A percentile compares a stretch with the other conserved stretches of the same genome.
These are phyloP conservation scores for Rhodofomes roseus DNA, from an alignment of 1,284 basidiomycete genomes.

Conservation along the genomic window DNA sequence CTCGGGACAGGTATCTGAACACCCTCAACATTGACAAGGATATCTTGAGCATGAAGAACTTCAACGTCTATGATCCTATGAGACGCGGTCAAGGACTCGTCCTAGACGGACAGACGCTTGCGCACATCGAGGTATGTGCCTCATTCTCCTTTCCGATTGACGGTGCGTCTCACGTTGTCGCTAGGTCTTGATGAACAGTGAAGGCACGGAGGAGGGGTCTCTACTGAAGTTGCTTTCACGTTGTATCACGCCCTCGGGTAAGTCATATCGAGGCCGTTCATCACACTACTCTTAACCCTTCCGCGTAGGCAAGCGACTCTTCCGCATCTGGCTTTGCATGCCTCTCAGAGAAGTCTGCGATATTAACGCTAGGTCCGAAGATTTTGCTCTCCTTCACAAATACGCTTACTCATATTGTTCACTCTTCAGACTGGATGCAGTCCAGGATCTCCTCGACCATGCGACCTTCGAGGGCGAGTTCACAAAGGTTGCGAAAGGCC, in stretches of 20 bases:
- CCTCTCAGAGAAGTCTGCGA: conserved; percentile 77
- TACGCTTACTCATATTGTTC: neutral
- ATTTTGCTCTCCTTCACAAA: neutral
- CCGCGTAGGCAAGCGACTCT: conserved; percentile 77
- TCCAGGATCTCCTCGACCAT: conserved; percentile 82
- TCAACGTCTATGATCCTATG: conserved; percentile 96
- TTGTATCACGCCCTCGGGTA: conserved; percentile 88
- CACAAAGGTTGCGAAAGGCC: conserved; percentile 66
- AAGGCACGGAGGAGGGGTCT: conserved; percentile 88
- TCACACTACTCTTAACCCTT: neutral
- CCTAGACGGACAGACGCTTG: conserved; percentile 90
- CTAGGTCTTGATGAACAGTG: conserved; percentile 82
- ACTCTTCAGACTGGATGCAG: conserved; percentile 77
- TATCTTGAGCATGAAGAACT: conserved; percentile 89
- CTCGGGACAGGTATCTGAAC: conserved; percentile 65
- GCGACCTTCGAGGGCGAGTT: conserved; percentile 77
- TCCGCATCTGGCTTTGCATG: conserved; percentile 92
- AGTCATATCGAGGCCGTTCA: conserved; percentile 18
- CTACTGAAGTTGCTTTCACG: conserved; percentile 80
- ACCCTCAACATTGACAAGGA: conserved; percentile 94
- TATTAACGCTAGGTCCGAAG: conserved; percentile 78
- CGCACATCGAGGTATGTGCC: conserved; percentile 78
- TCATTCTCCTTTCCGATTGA: neutral
- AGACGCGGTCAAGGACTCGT: conserved; percentile 79
- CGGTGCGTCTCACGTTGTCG: neutral